phyloP scores from a whole-genome alignment of 2,329 filamentous ascomycete genomes.

The Paraphoma sp. region DNA sequence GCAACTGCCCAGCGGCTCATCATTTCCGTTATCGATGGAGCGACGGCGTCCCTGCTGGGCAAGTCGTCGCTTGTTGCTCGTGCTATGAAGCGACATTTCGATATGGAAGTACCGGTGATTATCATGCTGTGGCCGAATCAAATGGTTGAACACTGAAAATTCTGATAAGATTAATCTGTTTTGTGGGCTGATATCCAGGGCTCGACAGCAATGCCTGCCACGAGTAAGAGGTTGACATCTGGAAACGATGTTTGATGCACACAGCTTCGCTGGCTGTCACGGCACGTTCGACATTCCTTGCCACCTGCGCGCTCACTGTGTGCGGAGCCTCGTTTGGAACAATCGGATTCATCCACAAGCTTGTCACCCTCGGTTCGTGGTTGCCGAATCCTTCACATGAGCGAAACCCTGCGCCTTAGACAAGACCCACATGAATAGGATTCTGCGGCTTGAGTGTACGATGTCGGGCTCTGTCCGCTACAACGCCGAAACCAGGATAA shows the following conservation, averaged over 20 bases:
- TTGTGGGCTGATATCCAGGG: neutral
- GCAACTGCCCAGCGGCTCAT: conserved; percentile 1
- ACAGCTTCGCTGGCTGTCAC: neutral
- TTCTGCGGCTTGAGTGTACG: neutral
- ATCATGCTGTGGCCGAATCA: neutral
- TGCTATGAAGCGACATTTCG: neutral
- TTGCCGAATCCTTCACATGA: neutral
- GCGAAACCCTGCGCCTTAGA: neutral
- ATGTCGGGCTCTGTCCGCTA: neutral
- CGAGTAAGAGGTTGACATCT: neutral
- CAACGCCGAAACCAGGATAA: neutral
- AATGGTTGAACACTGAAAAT: neutral
- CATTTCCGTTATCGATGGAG: neutral
- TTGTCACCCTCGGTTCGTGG: neutral
- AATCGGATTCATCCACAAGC: too few relatives aligned
- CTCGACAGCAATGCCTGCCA: neutral
- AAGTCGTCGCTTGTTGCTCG: neutral
- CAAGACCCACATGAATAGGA: conserved; percentile 7
- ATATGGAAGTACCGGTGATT: neutral
- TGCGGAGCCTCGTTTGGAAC: too few relatives aligned
- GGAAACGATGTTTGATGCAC: neutral
- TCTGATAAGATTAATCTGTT: conserved; percentile 1
- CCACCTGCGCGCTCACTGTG: too few relatives aligned
- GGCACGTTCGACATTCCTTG: neutral
- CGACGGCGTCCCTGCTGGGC: neutral